Base-by-base conservation (phyloP, 2,329 filamentous ascomycete genomes). In the Graphilbum fragrans region DNA sequence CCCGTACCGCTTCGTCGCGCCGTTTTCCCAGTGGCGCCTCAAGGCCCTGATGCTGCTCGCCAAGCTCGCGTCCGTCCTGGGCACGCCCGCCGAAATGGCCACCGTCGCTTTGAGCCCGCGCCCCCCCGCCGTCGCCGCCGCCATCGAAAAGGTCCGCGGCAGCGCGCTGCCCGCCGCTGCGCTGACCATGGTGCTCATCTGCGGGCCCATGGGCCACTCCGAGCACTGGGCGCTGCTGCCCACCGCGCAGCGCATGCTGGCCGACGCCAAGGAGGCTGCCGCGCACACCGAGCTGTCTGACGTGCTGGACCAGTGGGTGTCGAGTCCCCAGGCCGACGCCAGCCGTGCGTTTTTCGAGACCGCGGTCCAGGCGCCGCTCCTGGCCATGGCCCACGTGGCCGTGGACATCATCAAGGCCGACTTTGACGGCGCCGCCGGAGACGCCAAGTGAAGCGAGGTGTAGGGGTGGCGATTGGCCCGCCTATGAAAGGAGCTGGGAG, bases 161-260 rank as follows among this genome's bases (percentile, higher is more conserved):
- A 62, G 72, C 3, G 69, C 66, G 10, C 56, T 75, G 38, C 70
- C 67, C 46, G 70, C 77, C 49, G 66, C 67, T 41, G 52, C 77
- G 14, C 57, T 76, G 41, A 57, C 65, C 31, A 61, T 78, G 49
- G 59, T 70, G 12, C 47, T 66, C 18, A 55, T 61, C 23, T 61
- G 65, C 36, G 63, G 58, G 2, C 62, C 63, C 0, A 48, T 54
- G 22, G 65, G 59, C 5, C 64, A 69, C 46, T 61, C 61, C 6
- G 55, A 61, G 7, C 63, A 65, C 7, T 74, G 70, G 65, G 61
- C 61, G 21, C 56, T 73, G 3, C 51, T 64, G 27, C 51, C 50
- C 3, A 54, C 63, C 38, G 70, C 71, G 2, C 59, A 53, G 37
- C 59, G 61, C 18, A 64, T 74, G 58, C 52, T 78, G 34, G 52